Evolutionary conservation across 2,329 filamentous ascomycete species (phyloP).

Genomic region (Penicillium brasilianum): DNA sequence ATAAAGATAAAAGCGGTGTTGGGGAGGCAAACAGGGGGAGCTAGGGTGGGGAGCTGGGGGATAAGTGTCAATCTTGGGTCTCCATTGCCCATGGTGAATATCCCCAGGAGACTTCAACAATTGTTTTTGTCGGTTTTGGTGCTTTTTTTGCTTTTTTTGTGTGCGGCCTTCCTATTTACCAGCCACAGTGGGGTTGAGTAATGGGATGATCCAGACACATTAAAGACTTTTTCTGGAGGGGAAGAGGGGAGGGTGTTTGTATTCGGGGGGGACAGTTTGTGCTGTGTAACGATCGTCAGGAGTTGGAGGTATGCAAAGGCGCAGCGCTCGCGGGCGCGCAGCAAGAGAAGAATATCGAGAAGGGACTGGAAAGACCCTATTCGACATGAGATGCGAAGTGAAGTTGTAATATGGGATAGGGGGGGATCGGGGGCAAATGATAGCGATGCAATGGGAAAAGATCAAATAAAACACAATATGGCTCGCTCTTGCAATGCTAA

Average conservation of each 20-base stretch:
- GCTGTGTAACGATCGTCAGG: slow-evolving; percentile 31
- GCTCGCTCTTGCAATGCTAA: slow-evolving; percentile 55
- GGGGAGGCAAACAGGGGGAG: slow-evolving; percentile 14
- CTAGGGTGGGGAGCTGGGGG: not conserved
- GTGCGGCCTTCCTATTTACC: slow-evolving; percentile 23
- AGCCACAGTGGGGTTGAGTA: not conserved
- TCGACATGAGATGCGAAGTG: slow-evolving; percentile 28
- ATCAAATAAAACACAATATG: slow-evolving; percentile 38
- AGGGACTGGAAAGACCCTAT: slow-evolving; percentile 14
- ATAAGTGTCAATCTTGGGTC: slow-evolving; percentile 29
- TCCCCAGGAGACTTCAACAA: slow-evolving; percentile 25
- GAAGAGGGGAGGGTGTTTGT: not conserved
- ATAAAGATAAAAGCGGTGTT: slow-evolving; percentile 15
- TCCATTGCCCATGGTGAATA: slow-evolving; percentile 17
- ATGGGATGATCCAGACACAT: slow-evolving; percentile 28
- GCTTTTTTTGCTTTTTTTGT: slow-evolving; percentile 36
- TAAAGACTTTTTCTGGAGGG: slow-evolving; percentile 29
- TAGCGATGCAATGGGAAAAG: slow-evolving; percentile 25
- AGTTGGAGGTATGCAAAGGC: slow-evolving; percentile 29
- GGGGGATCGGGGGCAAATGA: slow-evolving; percentile 10
- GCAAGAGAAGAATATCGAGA: slow-evolving; percentile 19
- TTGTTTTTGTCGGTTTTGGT: slow-evolving; percentile 33
- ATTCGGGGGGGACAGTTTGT: slow-evolving; percentile 11
- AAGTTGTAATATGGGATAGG: slow-evolving; percentile 13
- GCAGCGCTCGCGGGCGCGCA: slow-evolving; percentile 32